Base-by-base conservation (phyloP, 306 rosid species). In the Lathyrus oleraceus region DNA sequence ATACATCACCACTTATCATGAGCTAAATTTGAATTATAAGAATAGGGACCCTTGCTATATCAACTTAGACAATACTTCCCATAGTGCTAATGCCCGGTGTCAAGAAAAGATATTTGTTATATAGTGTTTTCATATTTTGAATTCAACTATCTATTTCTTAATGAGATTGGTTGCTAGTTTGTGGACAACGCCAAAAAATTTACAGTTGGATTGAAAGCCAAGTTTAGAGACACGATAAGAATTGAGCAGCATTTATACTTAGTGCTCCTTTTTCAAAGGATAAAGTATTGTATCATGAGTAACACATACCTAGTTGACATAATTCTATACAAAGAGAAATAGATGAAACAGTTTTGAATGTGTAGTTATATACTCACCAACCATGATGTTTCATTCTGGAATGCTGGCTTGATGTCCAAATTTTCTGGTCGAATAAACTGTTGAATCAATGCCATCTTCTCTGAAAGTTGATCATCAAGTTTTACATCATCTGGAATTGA, bases 351-450 rank as follows among this genome's bases (percentile, higher is more conserved):
- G 44, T 25, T 27, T 61, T 8, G 14, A 54, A 60, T 71, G 76
- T 19, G n/a, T 6, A 38, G 68, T 67, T 56, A 61, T 61, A 43
- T 67, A 89, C 99, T 86, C 85, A 95, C 99, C 87, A 95, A 82
- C 99, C 96, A 95, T 43, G 97, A 95, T 61, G 97, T 81, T 81
- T 95, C 99, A 68, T 91, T 91, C 78, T 91, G 96, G 83, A 82
- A 95, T 49, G 69, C 72, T 77, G 95, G 87, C 78, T 65, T 85
- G 52, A 95, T 91, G 71, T 95, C 99, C 88, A 95, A 82, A 83
- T 87, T 87, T 86, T 95, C 99, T 16, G 99, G 99, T 25, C 85
- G 84, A 81, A 91, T 78, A 70, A 95, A 95, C 69, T 95, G 99
- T 65, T 95, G 99, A 79, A 95, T 47, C 71, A 95, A 76, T 77